These are phyloP conservation scores for Stephania cephalantha DNA, from an alignment of 164 flowering plant species.

Conservation along the genomic window DNA sequence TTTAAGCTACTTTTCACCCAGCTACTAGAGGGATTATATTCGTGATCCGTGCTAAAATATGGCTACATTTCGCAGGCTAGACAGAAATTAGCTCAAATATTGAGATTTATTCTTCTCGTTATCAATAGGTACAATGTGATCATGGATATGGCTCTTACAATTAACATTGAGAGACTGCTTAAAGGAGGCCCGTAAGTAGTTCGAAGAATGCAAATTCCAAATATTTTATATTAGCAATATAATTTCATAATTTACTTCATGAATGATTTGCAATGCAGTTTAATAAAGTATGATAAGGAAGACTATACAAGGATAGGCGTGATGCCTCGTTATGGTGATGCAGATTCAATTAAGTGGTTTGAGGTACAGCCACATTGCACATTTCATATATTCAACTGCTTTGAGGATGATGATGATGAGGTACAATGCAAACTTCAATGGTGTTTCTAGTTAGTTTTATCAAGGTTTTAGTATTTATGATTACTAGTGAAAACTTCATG, in stretches of 20 bases:
- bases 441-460: not conserved
- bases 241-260: not conserved
- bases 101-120: not conserved
- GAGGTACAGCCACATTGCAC: slow-evolving; percentile 39
- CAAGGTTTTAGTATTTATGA: not conserved
- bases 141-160: slow-evolving; percentile 44
- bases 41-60: no score
- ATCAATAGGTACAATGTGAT: slow-evolving; percentile 51
- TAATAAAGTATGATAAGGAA: slow-evolving; percentile 40
- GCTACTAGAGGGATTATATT: not conserved
- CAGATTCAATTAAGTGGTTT: slow-evolving; percentile 50
- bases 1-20: not conserved
- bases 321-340: slow-evolving; percentile 62
- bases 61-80: no score
- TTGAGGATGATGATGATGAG: slow-evolving; percentile 54
- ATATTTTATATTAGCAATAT: not conserved
- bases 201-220: not conserved
- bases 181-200: slow-evolving; percentile 55
- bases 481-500: not conserved
- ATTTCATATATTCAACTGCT: slow-evolving; percentile 56
- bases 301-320: slow-evolving; percentile 56
- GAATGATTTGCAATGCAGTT: slow-evolving; percentile 18
- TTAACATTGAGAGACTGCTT: slow-evolving; percentile 39
- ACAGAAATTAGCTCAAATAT: not conserved
- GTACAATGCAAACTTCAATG: slow-evolving; percentile 18